Evolutionary conservation across 225 moss, liverwort and hornwort species (phyloP).

Genomic region (Pseudisothecium myosuroides): DNA sequence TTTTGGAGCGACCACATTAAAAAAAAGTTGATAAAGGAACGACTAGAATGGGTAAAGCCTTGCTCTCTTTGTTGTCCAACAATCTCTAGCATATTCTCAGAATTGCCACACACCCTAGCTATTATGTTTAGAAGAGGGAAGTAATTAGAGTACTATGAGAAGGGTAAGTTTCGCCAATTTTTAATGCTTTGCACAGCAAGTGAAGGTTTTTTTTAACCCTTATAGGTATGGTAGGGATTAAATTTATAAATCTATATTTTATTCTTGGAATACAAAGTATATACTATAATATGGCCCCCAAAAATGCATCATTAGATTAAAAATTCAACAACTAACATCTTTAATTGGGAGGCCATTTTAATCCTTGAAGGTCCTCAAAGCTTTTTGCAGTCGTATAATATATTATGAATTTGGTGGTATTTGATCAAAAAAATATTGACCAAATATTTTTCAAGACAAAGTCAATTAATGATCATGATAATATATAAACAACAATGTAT

Average conservation of each 20-base stretch:
- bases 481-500: no score
- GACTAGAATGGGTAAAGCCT: neutral
- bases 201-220: neutral
- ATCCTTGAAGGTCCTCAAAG: no score
- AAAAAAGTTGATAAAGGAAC: neutral
- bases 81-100: neutral
- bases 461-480: no score
- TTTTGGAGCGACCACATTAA: neutral
- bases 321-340: neutral
- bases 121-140: neutral
- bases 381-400: no score
- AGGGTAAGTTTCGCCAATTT: no score
- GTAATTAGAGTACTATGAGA: neutral
- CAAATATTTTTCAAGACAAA: no score
- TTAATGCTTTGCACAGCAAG: neutral
- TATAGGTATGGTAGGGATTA: accelerated
- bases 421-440: no score
- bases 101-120: accelerated
- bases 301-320: neutral
- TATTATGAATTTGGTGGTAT: no score
- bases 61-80: neutral
- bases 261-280: neutral
- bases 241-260: no score
- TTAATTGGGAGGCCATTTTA: no score
- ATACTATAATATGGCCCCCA: neutral